These are phyloP conservation scores for Aspergillus baeticus DNA, from an alignment of 495 filamentous ascomycete species.

Conservation along the genomic window DNA sequence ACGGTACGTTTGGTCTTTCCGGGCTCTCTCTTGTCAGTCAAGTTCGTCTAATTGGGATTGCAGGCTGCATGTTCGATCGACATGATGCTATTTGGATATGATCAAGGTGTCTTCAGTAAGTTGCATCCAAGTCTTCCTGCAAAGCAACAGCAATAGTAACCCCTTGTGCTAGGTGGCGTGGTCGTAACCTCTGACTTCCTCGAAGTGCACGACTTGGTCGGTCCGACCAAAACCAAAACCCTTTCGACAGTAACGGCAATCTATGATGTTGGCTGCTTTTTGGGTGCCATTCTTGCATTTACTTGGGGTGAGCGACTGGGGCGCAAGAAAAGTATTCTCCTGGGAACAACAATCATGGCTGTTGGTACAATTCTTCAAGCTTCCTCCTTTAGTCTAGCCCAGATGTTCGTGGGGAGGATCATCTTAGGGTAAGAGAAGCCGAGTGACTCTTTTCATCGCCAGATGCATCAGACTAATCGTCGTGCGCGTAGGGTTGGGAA, in stretches of 20 bases:
- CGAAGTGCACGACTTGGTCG: constrained; percentile 47
- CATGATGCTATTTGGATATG: constrained; percentile 61
- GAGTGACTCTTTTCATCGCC: no score
- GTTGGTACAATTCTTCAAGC: constrained; percentile 61
- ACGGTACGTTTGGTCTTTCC: no score
- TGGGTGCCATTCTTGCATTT: constrained; percentile 55
- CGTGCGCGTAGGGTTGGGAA: constrained; percentile 49
- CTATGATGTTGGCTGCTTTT: constrained; percentile 62
- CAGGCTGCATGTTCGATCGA: constrained; percentile 54
- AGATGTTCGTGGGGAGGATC: constrained; percentile 64
- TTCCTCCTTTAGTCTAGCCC: constrained; percentile 51
- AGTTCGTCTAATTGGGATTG: neutral
- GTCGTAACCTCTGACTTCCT: constrained; percentile 58
- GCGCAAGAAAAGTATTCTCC: constrained; percentile 54
- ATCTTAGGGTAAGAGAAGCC: constrained; percentile 44
- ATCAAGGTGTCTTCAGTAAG: constrained; percentile 55
- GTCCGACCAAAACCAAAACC: constrained; percentile 45
- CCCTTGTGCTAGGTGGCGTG: constrained; percentile 42
- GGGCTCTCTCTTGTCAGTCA: no score
- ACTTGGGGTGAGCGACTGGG: constrained; percentile 57
- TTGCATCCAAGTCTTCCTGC: no score
- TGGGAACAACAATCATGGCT: constrained; percentile 57
- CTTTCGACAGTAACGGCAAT: constrained; percentile 61
- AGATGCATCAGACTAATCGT: no score
- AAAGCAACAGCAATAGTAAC: no score